phyloP scores from a whole-genome alignment of 2,329 filamentous ascomycete genomes.

The Fonsecaea multimorphosa region DNA sequence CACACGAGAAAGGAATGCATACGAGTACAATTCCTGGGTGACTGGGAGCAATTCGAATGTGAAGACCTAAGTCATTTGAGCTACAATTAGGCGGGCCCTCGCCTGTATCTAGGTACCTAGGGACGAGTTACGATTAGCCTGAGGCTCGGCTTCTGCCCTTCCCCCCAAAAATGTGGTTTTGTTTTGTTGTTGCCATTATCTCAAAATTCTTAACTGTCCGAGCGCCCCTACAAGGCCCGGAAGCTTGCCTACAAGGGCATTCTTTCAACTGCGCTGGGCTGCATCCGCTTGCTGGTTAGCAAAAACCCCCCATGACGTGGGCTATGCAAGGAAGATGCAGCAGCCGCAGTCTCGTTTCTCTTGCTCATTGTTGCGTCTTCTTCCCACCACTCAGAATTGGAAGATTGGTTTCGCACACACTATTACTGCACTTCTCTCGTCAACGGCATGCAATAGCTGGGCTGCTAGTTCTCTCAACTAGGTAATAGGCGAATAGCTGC shows the following conservation, averaged over 20 bases:
- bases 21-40: not conserved
- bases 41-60: not conserved
- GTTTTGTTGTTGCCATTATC: not conserved
- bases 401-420: constrained; percentile 1
- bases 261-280: not conserved
- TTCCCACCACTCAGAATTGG: not conserved
- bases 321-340: constrained; percentile 2
- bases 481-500: constrained; percentile 11
- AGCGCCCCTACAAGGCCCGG: not conserved
- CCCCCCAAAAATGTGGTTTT: too few relatives aligned
- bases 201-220: not conserved
- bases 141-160: too few relatives aligned
- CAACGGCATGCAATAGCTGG: not conserved
- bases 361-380: not conserved
- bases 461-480: constrained; percentile 12
- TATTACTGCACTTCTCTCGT: constrained; percentile 7
- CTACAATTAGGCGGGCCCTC: not conserved
- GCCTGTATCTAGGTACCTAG: not conserved
- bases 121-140: too few relatives aligned
- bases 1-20: not conserved
- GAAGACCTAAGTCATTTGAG: too few relatives aligned
- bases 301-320: not conserved
- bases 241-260: not conserved
- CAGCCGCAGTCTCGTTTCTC: not conserved
- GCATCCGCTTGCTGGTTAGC: not conserved